A percentile compares a stretch with the other conserved stretches of the same genome.
Conservation (phyloP, 164 flowering plant species). For the Kalanchoe fedtschenkoi region DNA sequence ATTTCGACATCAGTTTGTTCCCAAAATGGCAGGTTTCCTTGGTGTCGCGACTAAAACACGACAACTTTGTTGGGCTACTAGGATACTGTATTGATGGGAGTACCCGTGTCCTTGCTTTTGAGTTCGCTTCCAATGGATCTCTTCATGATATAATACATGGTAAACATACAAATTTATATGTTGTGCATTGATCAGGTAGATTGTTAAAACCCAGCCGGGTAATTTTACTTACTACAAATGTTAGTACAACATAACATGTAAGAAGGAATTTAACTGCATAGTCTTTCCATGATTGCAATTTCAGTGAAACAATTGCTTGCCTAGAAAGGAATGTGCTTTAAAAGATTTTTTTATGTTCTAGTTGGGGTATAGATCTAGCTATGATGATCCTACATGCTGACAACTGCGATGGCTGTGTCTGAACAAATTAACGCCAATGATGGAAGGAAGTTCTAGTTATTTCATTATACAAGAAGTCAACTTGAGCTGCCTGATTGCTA, state of each 20-base stretch:
- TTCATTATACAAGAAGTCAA: neutral
- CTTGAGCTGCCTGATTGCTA: neutral
- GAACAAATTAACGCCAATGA: neutral
- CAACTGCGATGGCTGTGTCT: neutral
- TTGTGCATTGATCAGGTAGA: neutral
- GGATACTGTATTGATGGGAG: constrained; percentile 78
- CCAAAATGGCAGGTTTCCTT: constrained; percentile 52
- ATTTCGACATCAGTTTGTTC: neutral
- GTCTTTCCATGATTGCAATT: neutral
- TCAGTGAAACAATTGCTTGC: neutral
- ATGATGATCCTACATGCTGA: neutral
- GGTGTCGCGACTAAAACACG: constrained; percentile 84
- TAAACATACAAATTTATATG: constrained; percentile 13
- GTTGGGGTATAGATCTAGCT: neutral
- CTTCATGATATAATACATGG: constrained; percentile 91
- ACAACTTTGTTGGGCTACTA: constrained; percentile 58
- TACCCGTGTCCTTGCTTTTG: constrained; percentile 69
- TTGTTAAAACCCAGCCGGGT: neutral
- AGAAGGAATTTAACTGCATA: neutral
- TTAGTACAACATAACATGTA: neutral
- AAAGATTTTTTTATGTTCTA: too few species aligned
- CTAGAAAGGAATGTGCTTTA: neutral
- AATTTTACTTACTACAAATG: neutral
- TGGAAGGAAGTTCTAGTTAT: neutral
- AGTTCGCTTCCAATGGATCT: constrained; percentile 86